A percentile compares a stretch with the other conserved stretches of the same genome.
phyloP scores from a whole-genome alignment of 1,139 yeast genomes.

The Hyphopichia pseudoburtonii region DNA sequence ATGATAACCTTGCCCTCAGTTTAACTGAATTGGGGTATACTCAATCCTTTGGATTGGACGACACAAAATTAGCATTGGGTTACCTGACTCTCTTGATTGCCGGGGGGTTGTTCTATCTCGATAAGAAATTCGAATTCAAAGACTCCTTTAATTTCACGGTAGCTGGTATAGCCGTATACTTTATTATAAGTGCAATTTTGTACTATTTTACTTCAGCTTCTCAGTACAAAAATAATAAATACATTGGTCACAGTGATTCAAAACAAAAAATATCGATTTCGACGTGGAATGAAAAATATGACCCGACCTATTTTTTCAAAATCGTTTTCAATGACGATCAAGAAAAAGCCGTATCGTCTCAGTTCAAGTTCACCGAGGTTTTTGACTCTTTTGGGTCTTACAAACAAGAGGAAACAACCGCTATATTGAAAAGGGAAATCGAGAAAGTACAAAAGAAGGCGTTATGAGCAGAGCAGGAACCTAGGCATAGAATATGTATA shows the following conservation, averaged over 20 bases:
- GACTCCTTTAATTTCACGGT: slow-evolving; percentile 35
- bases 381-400: slow-evolving; percentile 50
- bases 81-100: slow-evolving; percentile 65
- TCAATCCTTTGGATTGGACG: slow-evolving; percentile 58
- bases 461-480: too few species aligned
- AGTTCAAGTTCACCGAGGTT: slow-evolving; percentile 41
- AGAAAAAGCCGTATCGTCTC: slow-evolving; percentile 16
- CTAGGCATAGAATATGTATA: background rate
- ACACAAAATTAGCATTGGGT: slow-evolving; percentile 69
- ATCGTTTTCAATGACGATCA: slow-evolving; percentile 28
- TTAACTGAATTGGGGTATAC: slow-evolving; percentile 59
- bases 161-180: slow-evolving; percentile 52
- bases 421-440: slow-evolving; percentile 28
- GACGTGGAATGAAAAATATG: slow-evolving; percentile 39
- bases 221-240: slow-evolving; percentile 56
- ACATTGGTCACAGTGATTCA: slow-evolving; percentile 49
- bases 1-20: slow-evolving; percentile 46
- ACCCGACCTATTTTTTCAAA: slow-evolving; percentile 43
- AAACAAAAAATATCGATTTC: slow-evolving; percentile 37
- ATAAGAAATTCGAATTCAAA: slow-evolving; percentile 55
- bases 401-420: slow-evolving; percentile 39
- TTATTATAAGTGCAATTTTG: slow-evolving; percentile 47
- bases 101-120: slow-evolving; percentile 63
- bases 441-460: slow-evolving; percentile 12
- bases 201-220: slow-evolving; percentile 40